Percentiles rank a stretch among this genome's conserved stretches.
Evolutionary conservation across 768 basidiomycete species (phyloP).

Genomic region (Pleurotus pulmonarius): DNA sequence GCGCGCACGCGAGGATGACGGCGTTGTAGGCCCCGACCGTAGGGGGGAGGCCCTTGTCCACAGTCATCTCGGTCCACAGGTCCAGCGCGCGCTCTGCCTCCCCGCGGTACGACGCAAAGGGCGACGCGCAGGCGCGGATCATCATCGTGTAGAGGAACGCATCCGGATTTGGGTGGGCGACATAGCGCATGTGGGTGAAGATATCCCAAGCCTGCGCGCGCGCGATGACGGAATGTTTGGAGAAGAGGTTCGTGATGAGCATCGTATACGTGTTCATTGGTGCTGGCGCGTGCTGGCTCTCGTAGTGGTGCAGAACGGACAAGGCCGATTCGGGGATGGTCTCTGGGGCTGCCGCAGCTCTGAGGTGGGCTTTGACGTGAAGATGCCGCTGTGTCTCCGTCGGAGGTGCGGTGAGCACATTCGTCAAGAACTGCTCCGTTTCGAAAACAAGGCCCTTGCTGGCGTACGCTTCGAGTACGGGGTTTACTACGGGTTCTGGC

Average conservation of each 20-base stretch:
- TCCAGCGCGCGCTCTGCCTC: slow-evolving; percentile 92
- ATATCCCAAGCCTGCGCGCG: slow-evolving; percentile 90
- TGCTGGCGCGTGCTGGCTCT: slow-evolving; percentile 54
- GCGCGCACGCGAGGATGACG: slow-evolving; percentile 76
- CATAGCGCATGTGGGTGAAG: slow-evolving; percentile 94
- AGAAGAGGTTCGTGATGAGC: slow-evolving; percentile 57
- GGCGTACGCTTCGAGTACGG: slow-evolving; percentile 48
- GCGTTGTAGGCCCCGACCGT: slow-evolving; percentile 74
- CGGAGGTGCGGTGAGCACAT: slow-evolving; percentile 35
- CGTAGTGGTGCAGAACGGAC: slow-evolving; percentile 67
- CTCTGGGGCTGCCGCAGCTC: slow-evolving; percentile 34
- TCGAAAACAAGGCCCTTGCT: slow-evolving; percentile 37
- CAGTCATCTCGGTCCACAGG: slow-evolving; percentile 89
- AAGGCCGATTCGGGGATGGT: slow-evolving; percentile 63
- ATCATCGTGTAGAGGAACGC: slow-evolving; percentile 72
- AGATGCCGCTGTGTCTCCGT: slow-evolving; percentile 63
- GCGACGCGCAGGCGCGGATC: slow-evolving; percentile 80
- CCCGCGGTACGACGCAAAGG: slow-evolving; percentile 43
- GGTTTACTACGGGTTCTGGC: slow-evolving; percentile 40
- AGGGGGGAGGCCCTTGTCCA: slow-evolving; percentile 61
- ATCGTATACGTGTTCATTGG: slow-evolving; percentile 75
- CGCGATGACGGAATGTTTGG: slow-evolving; percentile 42
- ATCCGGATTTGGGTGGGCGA: slow-evolving; percentile 82
- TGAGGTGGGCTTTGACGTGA: slow-evolving; percentile 67
- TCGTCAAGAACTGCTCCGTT: slow-evolving; percentile 41